Base-by-base conservation (phyloP, 305 asterid genomes). In the Stenogyne calaminthoides region DNA sequence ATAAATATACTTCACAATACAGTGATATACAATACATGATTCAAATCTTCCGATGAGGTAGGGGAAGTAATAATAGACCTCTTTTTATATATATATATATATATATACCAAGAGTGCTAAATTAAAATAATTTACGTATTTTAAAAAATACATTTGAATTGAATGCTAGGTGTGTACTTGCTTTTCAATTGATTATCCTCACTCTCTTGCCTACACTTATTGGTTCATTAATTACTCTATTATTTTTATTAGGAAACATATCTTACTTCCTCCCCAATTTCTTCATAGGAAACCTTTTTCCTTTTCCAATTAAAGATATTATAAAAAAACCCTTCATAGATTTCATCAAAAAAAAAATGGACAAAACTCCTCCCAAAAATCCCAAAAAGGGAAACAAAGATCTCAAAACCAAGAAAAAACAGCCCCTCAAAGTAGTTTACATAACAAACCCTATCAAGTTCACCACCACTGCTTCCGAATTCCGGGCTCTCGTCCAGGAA, bases 381-480 rank as follows among this genome's bases (percentile, higher is more conserved):
- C 78, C 75, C 2, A 86, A 68, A 64, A 80, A 55, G 18, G 68
- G 71, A 12, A 54, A 57, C 34, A 80, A 86, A 29, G 71, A 74
- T 1, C 66, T 60, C 18, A 76, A 72, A 42, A 29, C 46, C 60
- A 77, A 78, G 77, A 62, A 62, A 3, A 61, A 64, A 69, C 88
- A 70, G 32, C 86, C 91, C 8, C 84, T 89, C 8, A 89, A 89
- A 22, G 88, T 89, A 9, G 93, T 87, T 18, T 88, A 90, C 85
- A 88, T 90, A 56, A 78, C 91, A 32, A 88, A 87, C 81, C 97
- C 95, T 71, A 83, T 90, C 84, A 90, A 82, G 77, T 84, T 90
- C 77, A 77, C 74, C 25, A 71, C 95, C 16, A 85, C 84, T 49
- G 89, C 86, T 3, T 86, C 91, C 0, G 83, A 85, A 46, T 90